Conservation (phyloP, 2,329 filamentous ascomycete genomes). For the Neonectria neomacrospora region DNA sequence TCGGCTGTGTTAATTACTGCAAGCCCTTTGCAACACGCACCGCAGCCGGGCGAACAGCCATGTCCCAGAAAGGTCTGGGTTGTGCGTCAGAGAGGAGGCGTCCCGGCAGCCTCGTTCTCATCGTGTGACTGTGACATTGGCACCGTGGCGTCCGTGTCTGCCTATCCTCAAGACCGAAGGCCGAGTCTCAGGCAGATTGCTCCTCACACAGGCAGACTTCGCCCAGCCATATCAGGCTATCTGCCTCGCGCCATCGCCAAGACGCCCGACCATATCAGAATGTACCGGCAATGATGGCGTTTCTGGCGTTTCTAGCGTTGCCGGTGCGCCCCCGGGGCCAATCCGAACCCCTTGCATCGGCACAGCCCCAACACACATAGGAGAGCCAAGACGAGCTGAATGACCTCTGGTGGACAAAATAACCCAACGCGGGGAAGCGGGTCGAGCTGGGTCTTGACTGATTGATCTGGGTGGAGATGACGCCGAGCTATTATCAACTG, state of each 20-base stretch:
- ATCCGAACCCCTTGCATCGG: slow-evolving; percentile 34
- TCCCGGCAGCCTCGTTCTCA: slow-evolving; percentile 26
- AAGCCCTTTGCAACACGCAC: slow-evolving; percentile 24
- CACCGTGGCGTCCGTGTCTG: slow-evolving; percentile 12
- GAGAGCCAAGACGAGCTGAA: slow-evolving; percentile 40
- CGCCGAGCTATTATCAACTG: slow-evolving; percentile 8
- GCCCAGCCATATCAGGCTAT: slow-evolving; percentile 28
- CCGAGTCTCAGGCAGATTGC: slow-evolving; percentile 11
- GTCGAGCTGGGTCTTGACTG: slow-evolving; percentile 4
- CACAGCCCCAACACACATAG: slow-evolving; percentile 35
- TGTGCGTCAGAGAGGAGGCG: slow-evolving; percentile 16
- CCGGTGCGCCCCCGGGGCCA: slow-evolving; percentile 23
- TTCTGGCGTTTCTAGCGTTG: slow-evolving; percentile 34
- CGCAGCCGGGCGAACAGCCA: slow-evolving; percentile 38
- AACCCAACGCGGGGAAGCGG: slow-evolving; percentile 24
- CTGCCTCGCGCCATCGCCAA: slow-evolving; percentile 33
- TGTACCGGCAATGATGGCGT: slow-evolving; percentile 22
- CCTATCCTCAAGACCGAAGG: not conserved
- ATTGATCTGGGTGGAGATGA: slow-evolving; percentile 11
- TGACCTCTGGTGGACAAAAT: slow-evolving; percentile 13
- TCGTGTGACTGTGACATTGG: slow-evolving; percentile 31
- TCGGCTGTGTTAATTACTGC: slow-evolving; percentile 16
- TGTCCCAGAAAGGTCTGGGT: slow-evolving; percentile 15
- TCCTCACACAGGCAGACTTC: slow-evolving; percentile 23
- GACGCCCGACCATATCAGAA: slow-evolving; percentile 24